Evolutionary conservation across 2,329 filamentous ascomycete genomes (phyloP).

Genomic region (Plectosphaerella plurivora): DNA sequence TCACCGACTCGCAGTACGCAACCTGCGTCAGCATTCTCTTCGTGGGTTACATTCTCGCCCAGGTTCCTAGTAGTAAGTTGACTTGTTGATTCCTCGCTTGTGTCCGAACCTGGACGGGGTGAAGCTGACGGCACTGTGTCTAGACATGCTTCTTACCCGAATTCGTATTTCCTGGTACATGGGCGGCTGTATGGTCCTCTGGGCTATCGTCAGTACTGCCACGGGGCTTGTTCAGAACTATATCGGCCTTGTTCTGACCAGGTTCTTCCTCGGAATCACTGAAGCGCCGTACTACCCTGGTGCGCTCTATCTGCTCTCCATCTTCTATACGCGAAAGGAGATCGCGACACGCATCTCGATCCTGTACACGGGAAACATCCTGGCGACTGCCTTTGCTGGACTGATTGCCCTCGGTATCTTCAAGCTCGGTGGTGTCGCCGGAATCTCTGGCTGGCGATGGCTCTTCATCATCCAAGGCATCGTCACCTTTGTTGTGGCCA

Average conservation of each 20-base stretch:
- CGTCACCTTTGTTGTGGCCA: conserved; percentile 14
- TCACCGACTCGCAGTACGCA: conserved; percentile 22
- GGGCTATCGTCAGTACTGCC: conserved; percentile 20
- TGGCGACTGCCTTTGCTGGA: conserved; percentile 30
- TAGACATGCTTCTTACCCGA: conserved; percentile 11
- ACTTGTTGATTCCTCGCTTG: no score
- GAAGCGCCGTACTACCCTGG: conserved; percentile 34
- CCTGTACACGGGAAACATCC: conserved; percentile 35
- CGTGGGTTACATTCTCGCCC: conserved; percentile 3
- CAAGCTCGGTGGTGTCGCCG: conserved; percentile 20
- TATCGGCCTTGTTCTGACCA: conserved; percentile 21
- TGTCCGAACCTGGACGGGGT: no score
- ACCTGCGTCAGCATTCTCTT: background rate
- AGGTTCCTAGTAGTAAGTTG: no score
- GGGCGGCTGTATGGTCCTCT: conserved; percentile 11
- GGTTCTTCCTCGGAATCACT: conserved; percentile 36
- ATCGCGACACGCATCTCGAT: conserved; percentile 37
- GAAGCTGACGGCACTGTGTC: no score
- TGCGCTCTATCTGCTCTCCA: conserved; percentile 36
- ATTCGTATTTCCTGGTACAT: conserved; percentile 8
- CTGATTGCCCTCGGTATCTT: conserved; percentile 19
- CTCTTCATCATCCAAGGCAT: conserved; percentile 12
- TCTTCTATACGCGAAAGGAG: conserved; percentile 51
- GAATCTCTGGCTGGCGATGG: conserved; percentile 21
- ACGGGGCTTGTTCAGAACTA: conserved; percentile 21